Evolutionary conservation across 768 basidiomycete species (phyloP), one percentile per base, ranked within the genome.

Genomic region (Tulasnella sp.): DNA sequence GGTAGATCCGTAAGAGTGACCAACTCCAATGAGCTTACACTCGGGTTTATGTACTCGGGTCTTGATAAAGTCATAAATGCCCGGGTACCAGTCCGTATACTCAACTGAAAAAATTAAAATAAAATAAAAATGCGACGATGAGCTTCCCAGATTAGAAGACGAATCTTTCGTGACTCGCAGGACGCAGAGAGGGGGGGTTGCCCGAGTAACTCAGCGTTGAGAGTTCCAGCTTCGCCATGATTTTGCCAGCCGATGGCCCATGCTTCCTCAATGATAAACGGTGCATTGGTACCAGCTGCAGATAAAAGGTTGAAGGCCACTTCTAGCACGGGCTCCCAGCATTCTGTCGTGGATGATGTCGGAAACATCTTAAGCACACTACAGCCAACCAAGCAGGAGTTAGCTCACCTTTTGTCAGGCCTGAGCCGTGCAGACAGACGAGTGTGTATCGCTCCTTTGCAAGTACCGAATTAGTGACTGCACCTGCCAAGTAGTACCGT

Each of bases 211-310:
- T 52, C 9, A n/a, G 24, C 51, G 34, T 52, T 52, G 19, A 52
- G 34, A 4, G n/a, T 29, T 8, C 9, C 51, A 13, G 51, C 19
- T 38, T 52, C 51, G n/a, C 51, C 51, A 52, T 52, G 51, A 29
- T 52, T 52, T 24, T 52, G 51, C 17, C 51, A 52, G 51, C 27
- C 51, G 34, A 52, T n/a, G 4, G 51, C 51, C 51, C 51, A 52
- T 10, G 51, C 51, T 38, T 52, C 51, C 7, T 52, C 51, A 19
- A 52, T 38, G 13, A 27, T 29, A 19, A 52, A 24, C 27, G 24
- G 24, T 8, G 5, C 10, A 26, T 19, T 38, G 17, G 34, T 26
- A 5, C 34, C 34, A 38, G 34, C 34, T 7, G 34, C 34, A 5
- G 34, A 38, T 38, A 38, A 15, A 4, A 8, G 8, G 7, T 52